Percentiles rank a stretch among this genome's conserved stretches.
Evolutionary conservation across 2,329 filamentous ascomycete species (phyloP).

Genomic region (Stromatinia cepivora): DNA sequence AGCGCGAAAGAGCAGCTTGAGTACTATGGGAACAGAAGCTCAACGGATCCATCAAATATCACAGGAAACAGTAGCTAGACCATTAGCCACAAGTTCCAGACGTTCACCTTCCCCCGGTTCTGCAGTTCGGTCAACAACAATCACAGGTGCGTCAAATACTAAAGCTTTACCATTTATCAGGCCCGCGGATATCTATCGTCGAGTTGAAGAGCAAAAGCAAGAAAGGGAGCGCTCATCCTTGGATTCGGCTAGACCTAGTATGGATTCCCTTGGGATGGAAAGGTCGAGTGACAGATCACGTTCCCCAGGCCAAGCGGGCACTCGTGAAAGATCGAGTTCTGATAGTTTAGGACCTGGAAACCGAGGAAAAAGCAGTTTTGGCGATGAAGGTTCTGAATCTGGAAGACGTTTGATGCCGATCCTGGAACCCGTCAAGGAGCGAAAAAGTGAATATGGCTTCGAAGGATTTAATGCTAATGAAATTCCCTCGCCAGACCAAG

Average conservation of each 20-base stretch:
- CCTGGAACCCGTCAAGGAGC: conserved; percentile 56
- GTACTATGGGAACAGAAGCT: conserved; percentile 42
- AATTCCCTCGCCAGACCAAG: conserved; percentile 19
- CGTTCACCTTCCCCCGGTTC: conserved; percentile 44
- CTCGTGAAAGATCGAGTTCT: conserved; percentile 33
- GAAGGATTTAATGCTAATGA: conserved; percentile 44
- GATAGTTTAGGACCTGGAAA: conserved; percentile 31
- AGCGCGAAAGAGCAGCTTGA: conserved; percentile 62
- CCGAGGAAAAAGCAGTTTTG: conserved; percentile 29
- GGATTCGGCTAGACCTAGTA: conserved; percentile 57
- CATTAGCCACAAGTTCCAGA: conserved; percentile 41
- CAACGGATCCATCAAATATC: conserved; percentile 25
- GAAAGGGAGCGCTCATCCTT: conserved; percentile 62
- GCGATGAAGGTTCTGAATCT: conserved; percentile 39
- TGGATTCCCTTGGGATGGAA: conserved; percentile 50
- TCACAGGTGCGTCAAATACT: conserved; percentile 46
- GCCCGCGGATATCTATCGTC: conserved; percentile 75
- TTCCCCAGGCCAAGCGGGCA: conserved; percentile 31
- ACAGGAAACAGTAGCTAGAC: conserved; percentile 32
- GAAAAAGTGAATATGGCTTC: conserved; percentile 59
- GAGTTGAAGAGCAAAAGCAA: conserved; percentile 62
- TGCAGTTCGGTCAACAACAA: conserved; percentile 40
- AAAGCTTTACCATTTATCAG: conserved; percentile 66
- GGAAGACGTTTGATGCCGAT: conserved; percentile 44
- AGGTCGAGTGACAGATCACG: conserved; percentile 36